Percentiles rank a stretch among this genome's conserved stretches.
phyloP scores from a whole-genome alignment of 2,329 filamentous ascomycete genomes.

The Phialophora tarda region DNA sequence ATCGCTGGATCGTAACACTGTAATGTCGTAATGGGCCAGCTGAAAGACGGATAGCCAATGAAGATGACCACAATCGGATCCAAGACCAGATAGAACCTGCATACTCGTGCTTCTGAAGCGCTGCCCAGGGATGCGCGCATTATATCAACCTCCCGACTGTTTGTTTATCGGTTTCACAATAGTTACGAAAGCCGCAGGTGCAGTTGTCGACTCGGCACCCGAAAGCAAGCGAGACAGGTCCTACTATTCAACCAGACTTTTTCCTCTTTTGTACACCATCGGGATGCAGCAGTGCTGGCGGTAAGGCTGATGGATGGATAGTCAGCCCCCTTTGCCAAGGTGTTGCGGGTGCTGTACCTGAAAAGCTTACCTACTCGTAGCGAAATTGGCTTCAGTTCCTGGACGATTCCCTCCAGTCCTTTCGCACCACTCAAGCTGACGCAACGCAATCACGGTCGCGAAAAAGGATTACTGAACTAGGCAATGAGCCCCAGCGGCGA shows the following conservation, averaged over 20 bases:
- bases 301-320: slow-evolving; percentile 4
- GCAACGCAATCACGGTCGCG: background rate
- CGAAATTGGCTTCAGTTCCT: background rate
- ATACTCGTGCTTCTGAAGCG: background rate
- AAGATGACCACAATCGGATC: background rate
- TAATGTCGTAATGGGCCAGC: background rate
- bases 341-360: background rate
- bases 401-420: background rate
- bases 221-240: background rate
- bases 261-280: background rate
- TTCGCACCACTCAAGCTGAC: background rate
- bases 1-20: background rate
- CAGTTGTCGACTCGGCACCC: background rate
- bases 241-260: background rate
- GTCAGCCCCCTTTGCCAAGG: background rate
- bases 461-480: background rate
- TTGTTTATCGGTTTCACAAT: background rate
- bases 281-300: background rate
- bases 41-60: background rate
- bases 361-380: background rate
- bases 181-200: background rate
- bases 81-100: background rate
- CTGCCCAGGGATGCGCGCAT: background rate
- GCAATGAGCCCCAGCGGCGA: background rate
- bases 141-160: background rate